phyloP scores from a whole-genome alignment of 2,329 filamentous ascomycete genomes.

The Ascochyta rabiei region DNA sequence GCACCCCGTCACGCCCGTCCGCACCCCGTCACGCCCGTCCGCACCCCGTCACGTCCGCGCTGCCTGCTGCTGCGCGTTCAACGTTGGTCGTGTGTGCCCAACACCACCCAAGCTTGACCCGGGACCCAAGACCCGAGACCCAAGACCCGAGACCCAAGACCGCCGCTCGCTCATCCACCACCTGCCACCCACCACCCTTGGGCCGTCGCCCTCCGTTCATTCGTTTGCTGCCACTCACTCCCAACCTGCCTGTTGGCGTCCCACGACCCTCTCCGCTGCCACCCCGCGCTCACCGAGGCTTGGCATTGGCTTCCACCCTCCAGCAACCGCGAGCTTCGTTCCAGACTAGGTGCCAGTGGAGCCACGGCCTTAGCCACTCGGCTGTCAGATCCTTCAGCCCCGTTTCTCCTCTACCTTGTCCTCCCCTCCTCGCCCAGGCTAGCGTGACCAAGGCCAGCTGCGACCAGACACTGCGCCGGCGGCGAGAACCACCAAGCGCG shows the following conservation, averaged over 20 bases:
- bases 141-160: slow-evolving; percentile 14
- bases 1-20: too few species aligned
- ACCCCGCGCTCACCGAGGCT: slow-evolving; percentile 18
- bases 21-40: too few species aligned
- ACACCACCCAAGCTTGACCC: too few species aligned
- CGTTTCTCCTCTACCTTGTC: slow-evolving; percentile 28
- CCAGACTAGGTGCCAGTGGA: slow-evolving; percentile 22
- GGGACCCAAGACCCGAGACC: too few species aligned
- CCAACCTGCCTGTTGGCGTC: neutral
- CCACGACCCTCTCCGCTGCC: slow-evolving; percentile 11
- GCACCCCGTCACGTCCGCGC: too few species aligned
- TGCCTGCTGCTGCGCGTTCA: slow-evolving; percentile 10
- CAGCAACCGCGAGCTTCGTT: slow-evolving; percentile 12
- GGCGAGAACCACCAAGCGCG: slow-evolving; percentile 4
- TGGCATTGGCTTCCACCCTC: slow-evolving; percentile 13
- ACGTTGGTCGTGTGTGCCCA: too few species aligned
- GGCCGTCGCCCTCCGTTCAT: slow-evolving; percentile 1
- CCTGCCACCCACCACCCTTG: neutral
- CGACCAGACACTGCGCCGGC: slow-evolving; percentile 18
- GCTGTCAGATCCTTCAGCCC: slow-evolving; percentile 33
- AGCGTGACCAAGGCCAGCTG: slow-evolving; percentile 20
- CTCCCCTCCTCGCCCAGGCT: slow-evolving; percentile 19
- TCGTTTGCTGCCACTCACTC: slow-evolving; percentile 7
- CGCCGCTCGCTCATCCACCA: slow-evolving; percentile 7
- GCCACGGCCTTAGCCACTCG: slow-evolving; percentile 30